Base-by-base conservation (phyloP, 345 rosid species). In the Balakata baccata region DNA sequence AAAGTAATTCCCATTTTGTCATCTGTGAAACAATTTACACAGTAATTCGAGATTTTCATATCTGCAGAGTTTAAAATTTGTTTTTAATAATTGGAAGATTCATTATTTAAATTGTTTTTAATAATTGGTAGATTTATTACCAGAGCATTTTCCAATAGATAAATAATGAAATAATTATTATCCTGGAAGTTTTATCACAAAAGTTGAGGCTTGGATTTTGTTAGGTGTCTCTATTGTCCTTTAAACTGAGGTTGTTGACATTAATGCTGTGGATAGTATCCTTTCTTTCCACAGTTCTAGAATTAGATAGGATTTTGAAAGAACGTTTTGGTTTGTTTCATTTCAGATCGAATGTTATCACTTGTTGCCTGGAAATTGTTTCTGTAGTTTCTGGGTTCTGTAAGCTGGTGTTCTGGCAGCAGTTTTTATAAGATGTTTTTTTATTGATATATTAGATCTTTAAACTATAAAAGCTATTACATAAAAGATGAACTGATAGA, bases 381-480 rank as follows among this genome's bases (percentile, higher is more conserved):
- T 29, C 13, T 37, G 11, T 64, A 23, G 45, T 17, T 18, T 45
- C 20, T 64, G 43, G 22, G 68, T 13, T 64, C 50, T 39, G 22
- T 41, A 39, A 9, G 5, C 58, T 49, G 58, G 57, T 67, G 56
- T 37, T 18, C 52, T 4, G 70, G 70, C 10, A 67, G 58, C 70
- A 13, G 58, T 49, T 29, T n/a, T 38, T 29, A 50, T 16, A 7
- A 10, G 23, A 49, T 14, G 56, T n/a, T 23, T 47, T 62, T 14
- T 23, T n/a, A n/a, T n/a, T 46, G 45, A 67, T 50, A 34, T 50
- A 11, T 5, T 67, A 50, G 43, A 67, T 62, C 43, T 37, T 38
- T 62, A 38, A 62, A 37, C 66, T 38, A 39, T 16, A 37, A 62
- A 43, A 37, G 46, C 45, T 62, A 17, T 39, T 37, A 37, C 66